Conservation (phyloP, 2,329 filamentous ascomycete genomes). For the Phaeosphaeria sp. region DNA sequence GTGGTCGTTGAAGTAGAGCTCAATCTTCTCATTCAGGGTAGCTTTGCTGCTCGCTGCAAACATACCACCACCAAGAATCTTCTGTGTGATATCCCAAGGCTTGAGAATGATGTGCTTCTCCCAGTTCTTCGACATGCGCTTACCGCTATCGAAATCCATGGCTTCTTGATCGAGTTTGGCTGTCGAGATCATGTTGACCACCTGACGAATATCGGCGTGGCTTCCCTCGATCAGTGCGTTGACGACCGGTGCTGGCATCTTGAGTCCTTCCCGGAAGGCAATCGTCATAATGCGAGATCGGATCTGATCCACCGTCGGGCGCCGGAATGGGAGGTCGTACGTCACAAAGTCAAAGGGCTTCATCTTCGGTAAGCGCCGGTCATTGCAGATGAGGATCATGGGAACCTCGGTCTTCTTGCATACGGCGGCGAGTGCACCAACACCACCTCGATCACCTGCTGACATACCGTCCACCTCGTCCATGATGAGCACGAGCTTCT, state of each 20-base stretch:
- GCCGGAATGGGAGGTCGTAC: conserved; percentile 84
- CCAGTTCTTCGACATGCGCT: conserved; percentile 96
- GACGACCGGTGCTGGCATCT: conserved; percentile 80
- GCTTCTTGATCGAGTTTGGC: conserved; percentile 83
- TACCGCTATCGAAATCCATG: conserved; percentile 85
- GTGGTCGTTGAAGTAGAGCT: conserved; percentile 99
- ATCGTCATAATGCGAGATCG: conserved; percentile 94
- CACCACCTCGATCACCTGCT: conserved; percentile 91
- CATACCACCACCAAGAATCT: conserved; percentile 86
- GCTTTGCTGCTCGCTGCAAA: conserved; percentile 83
- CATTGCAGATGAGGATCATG: conserved; percentile 97
- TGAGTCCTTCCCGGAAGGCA: conserved; percentile 87
- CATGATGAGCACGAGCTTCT: conserved; percentile 97
- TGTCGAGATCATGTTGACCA: conserved; percentile 98
- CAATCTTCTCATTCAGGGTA: conserved; percentile 95
- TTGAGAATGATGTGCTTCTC: conserved; percentile 97
- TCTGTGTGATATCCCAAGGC: conserved; percentile 96
- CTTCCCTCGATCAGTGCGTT: conserved; percentile 95
- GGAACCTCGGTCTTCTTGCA: conserved; percentile 96
- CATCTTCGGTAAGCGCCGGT: conserved; percentile 93
- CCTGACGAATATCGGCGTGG: conserved; percentile 93
- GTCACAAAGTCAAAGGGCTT: conserved; percentile 91
- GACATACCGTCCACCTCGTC: conserved; percentile 99
- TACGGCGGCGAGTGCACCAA: conserved; percentile 89
- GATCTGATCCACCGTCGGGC: conserved; percentile 89